Percentiles rank a stretch among this genome's conserved stretches.
Evolutionary conservation across 306 rosid species (phyloP).

Genomic region (Alnus glutinosa): DNA sequence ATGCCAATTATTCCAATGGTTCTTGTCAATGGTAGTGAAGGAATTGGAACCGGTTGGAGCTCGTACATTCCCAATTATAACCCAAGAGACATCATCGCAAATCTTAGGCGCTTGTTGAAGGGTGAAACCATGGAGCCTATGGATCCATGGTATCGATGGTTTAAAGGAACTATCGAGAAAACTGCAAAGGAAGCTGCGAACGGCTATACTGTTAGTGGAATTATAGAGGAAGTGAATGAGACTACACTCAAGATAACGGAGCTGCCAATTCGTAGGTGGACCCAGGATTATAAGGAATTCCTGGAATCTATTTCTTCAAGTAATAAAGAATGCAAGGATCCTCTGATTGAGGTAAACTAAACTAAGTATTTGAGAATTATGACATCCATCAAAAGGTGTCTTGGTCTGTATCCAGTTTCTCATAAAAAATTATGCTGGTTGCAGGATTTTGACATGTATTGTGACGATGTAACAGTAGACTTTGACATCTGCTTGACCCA

Average conservation of each 20-base stretch:
- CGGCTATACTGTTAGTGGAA: conserved; percentile 61
- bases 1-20: conserved; percentile 83
- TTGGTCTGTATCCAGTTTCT: conserved; percentile 2
- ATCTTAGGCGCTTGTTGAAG: conserved; percentile 65
- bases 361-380: background rate
- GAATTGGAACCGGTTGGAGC: conserved; percentile 95
- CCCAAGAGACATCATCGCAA: conserved; percentile 84
- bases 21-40: conserved; percentile 96
- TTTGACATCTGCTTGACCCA: conserved; percentile 60
- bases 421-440: background rate
- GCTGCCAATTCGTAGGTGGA: conserved; percentile 88
- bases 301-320: conserved; percentile 72
- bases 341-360: conserved; percentile 64
- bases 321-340: conserved; percentile 73
- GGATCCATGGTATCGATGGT: conserved; percentile 99
- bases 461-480: conserved; percentile 75
- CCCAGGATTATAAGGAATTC: conserved; percentile 88
- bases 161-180: conserved; percentile 69
- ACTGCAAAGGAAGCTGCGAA: conserved; percentile 60
- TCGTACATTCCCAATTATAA: conserved; percentile 88
- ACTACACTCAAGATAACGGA: conserved; percentile 64
- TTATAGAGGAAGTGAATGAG: conserved; percentile 59
- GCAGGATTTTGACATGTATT: conserved; percentile 83
- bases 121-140: conserved; percentile 65
- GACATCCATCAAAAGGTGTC: background rate